These are phyloP conservation scores for Cyclotella choctawhatcheeana DNA, from an alignment of 108 stramenopile genomes.

Conservation along the genomic window DNA sequence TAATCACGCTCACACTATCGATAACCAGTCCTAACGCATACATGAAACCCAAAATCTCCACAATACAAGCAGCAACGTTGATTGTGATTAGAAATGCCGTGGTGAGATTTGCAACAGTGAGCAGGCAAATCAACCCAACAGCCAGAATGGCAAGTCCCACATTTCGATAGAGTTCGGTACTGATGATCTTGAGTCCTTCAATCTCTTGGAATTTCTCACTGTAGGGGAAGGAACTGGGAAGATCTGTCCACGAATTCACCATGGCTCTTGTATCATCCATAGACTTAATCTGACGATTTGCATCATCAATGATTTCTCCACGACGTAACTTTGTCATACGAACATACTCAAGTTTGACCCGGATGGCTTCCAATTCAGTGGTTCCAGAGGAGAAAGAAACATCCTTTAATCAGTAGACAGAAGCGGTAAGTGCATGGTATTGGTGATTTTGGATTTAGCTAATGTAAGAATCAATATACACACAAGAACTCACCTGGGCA, in stretches of 20 bases:
- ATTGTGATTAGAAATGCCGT: conserved; percentile 70
- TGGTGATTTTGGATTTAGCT: no score
- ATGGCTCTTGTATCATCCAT: conserved; percentile 70
- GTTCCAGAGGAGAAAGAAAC: conserved; percentile 47
- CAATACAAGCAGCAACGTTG: conserved; percentile 75
- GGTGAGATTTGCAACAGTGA: conserved; percentile 66
- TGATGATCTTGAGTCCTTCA: conserved; percentile 72
- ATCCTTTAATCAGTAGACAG: conserved; percentile 24
- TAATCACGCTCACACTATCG: conserved; percentile 84
- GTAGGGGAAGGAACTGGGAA: conserved; percentile 52
- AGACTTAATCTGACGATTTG: conserved; percentile 60
- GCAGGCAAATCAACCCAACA: conserved; percentile 64
- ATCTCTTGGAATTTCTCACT: conserved; percentile 53
- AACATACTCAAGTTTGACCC: conserved; percentile 55
- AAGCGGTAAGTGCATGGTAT: no score
- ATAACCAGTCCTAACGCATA: conserved; percentile 79
- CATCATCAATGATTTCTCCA: conserved; percentile 63
- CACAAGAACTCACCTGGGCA: background rate
- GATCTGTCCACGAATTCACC: conserved; percentile 53
- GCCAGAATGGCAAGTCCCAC: conserved; percentile 62
- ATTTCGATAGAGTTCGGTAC: conserved; percentile 57
- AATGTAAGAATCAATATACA: no score
- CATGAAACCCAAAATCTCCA: conserved; percentile 86
- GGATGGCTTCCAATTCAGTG: conserved; percentile 45
- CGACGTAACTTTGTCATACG: conserved; percentile 48